A percentile compares a stretch with the other conserved stretches of the same genome.
These are phyloP conservation scores for Backusella circina DNA, from an alignment of 192 early-diverging fungal genomes.

Conservation along the genomic window DNA sequence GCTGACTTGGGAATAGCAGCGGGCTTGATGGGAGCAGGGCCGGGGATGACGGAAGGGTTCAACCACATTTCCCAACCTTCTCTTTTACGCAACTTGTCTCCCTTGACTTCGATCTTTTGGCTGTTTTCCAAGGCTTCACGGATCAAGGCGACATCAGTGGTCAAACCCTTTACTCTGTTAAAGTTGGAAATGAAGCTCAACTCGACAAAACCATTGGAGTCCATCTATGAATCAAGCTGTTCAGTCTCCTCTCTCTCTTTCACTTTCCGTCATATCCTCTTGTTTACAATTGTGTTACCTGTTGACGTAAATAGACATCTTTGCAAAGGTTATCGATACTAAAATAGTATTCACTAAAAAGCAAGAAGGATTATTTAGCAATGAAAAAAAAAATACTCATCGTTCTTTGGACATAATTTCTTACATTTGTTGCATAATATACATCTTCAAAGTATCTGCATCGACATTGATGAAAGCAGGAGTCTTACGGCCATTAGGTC, in stretches of 20 bases:
- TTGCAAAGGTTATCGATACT: conserved; percentile 96
- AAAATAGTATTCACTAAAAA: conserved; percentile 89
- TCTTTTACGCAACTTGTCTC: conserved; percentile 57
- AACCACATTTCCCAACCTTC: conserved; percentile 88
- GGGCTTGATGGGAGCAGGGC: not conserved
- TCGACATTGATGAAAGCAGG: conserved; percentile 34
- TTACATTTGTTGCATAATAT: conserved; percentile 64
- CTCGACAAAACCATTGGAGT: conserved; percentile 79
- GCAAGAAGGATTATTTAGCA: not conserved
- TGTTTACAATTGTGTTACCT: conserved; percentile 17
- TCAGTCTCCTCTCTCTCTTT: not conserved
- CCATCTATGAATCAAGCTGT: conserved; percentile 67
- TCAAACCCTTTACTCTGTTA: conserved; percentile 79
- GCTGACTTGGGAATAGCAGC: not conserved
- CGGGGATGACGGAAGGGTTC: conserved; percentile 39
- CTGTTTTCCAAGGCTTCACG: conserved; percentile 53
- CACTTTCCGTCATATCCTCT: not conserved
- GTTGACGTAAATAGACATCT: conserved; percentile 86
- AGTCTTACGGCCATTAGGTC: not conserved
- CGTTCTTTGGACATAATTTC: no score
- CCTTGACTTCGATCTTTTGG: conserved; percentile 30
- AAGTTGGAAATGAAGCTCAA: conserved; percentile 79
- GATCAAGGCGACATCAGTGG: conserved; percentile 60
- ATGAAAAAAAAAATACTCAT: not conserved
- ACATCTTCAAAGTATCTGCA: conserved; percentile 46